phyloP scores from a whole-genome alignment of 495 filamentous ascomycete genomes.

The Eremomyces bilateralis region DNA sequence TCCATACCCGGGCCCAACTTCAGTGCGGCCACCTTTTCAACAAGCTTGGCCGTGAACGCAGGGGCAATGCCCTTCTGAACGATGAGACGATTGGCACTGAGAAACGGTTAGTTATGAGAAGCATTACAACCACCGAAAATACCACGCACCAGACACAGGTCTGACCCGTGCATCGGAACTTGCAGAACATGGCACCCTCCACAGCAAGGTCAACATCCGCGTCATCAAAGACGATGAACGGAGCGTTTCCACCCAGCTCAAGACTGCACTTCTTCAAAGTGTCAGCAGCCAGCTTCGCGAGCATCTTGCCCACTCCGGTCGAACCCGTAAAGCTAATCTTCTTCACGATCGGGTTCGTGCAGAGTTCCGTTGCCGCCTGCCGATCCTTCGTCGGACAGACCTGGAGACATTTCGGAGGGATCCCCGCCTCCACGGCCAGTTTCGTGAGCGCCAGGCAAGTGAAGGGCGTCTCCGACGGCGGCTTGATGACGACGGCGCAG shows the following conservation, averaged over 20 bases:
- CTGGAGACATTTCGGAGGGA: slow-evolving; percentile 70
- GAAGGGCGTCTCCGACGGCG: slow-evolving; percentile 70
- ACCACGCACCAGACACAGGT: background rate
- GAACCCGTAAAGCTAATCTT: slow-evolving; percentile 85
- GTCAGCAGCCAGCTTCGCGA: background rate
- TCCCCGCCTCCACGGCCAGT: slow-evolving; percentile 60
- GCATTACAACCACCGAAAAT: background rate
- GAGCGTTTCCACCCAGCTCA: slow-evolving; percentile 2
- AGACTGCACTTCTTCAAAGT: slow-evolving; percentile 1
- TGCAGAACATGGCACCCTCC: background rate
- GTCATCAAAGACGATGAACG: slow-evolving; percentile 3
- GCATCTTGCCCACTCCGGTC: slow-evolving; percentile 32
- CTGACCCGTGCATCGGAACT: background rate
- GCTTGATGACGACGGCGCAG: slow-evolving; percentile 71
- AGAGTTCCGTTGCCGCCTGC: slow-evolving; percentile 49
- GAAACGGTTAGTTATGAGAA: background rate
- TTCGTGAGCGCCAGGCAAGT: slow-evolving; percentile 65
- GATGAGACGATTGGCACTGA: slow-evolving; percentile 6
- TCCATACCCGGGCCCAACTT: slow-evolving; percentile 3
- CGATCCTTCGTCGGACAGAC: slow-evolving; percentile 50
- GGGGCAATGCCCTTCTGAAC: slow-evolving; percentile 3
- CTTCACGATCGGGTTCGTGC: slow-evolving; percentile 45
- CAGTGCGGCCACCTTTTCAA: slow-evolving; percentile 2
- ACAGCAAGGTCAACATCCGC: slow-evolving; percentile 1
- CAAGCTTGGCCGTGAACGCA: slow-evolving; percentile 3